Evolutionary conservation across 2,329 filamentous ascomycete species (phyloP).

Genomic region (Arthrobotrys sinensis): DNA sequence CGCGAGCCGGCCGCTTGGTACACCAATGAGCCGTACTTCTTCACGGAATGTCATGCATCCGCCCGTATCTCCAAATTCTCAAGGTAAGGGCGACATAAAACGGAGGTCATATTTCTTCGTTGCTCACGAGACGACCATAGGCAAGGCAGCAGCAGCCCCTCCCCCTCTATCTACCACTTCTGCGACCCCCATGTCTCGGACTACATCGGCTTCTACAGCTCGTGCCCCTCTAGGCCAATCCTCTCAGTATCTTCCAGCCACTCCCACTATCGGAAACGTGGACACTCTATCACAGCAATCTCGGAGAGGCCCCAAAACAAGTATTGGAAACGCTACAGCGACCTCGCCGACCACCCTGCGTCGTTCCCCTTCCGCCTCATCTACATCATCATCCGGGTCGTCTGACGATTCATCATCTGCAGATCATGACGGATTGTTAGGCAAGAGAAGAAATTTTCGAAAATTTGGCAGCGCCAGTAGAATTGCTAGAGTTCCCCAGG

Average conservation of each 20-base stretch:
- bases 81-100: conserved; percentile 46
- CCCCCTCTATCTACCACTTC: conserved; percentile 14
- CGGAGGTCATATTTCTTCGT: conserved; percentile 1
- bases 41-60: conserved; percentile 57
- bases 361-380: conserved; percentile 44
- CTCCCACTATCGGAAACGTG: conserved; percentile 56
- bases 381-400: conserved; percentile 42
- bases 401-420: conserved; percentile 45
- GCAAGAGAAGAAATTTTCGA: conserved; percentile 52
- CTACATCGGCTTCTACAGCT: conserved; percentile 51
- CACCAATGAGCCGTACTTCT: conserved; percentile 55
- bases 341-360: conserved; percentile 49
- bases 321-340: conserved; percentile 61
- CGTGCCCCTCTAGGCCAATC: conserved; percentile 57
- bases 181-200: conserved; percentile 54
- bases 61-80: conserved; percentile 44
- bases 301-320: conserved; percentile 60
- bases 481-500: conserved; percentile 27
- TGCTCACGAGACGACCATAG: conserved; percentile 31
- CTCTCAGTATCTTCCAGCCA: conserved; percentile 61
- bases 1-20: conserved; percentile 49
- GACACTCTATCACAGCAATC: conserved; percentile 42
- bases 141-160: conserved; percentile 39
- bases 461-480: conserved; percentile 48
- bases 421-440: conserved; percentile 43